Base-by-base conservation (phyloP, 805 yeast genomes). In the Suhomyces canberraensis region DNA sequence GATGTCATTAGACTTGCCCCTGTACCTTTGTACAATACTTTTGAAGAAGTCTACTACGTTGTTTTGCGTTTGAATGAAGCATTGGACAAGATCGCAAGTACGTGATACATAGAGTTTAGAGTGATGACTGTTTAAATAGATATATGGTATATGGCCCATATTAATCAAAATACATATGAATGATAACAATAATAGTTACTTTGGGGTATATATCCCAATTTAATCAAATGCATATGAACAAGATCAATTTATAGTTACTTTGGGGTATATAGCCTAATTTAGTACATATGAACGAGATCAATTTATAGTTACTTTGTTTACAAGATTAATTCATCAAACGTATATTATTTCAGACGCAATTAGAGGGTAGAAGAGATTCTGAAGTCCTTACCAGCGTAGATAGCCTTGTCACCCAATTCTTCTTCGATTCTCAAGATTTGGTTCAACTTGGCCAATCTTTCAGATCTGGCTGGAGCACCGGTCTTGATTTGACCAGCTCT, bases 391-490 rank as follows among this genome's bases (percentile, higher is more conserved):
- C 98, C 97, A 51, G 98, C 96, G 77, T 79, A 91, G 69, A 90
- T 62, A 51, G 97, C 97, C 80, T 89, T 88, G 84, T 79, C 90
- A 66, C 97, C 98, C 65, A 91, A 84, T 77, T 86, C 95, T 78
- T 91, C 95, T 81, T 93, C 98, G 62, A 91, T 91, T 78, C 98
- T 87, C 71, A 91, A 81, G 71, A 91, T 82, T 81, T 91, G 96
- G 90, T 91, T 91, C 71, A 84, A 82, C 79, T 91, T 91, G 69
- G 98, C 98, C 73, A 93, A 84, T 84, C 98, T 91, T 80, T 91
- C 98, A 55, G 97, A 87, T 79, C 98, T 90, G 57, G 97, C 96
- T 66, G 98, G 98, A 67, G 98, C 98, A 83, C 98, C 98, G 56
- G 97, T 87, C 90, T 91, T 91, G 75, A 91, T 86, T 80, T 91